Percentiles rank a stretch among this genome's conserved stretches.
Conservation (phyloP, 192 early-diverging fungal species). For the Chytriomyces hyalinus region DNA sequence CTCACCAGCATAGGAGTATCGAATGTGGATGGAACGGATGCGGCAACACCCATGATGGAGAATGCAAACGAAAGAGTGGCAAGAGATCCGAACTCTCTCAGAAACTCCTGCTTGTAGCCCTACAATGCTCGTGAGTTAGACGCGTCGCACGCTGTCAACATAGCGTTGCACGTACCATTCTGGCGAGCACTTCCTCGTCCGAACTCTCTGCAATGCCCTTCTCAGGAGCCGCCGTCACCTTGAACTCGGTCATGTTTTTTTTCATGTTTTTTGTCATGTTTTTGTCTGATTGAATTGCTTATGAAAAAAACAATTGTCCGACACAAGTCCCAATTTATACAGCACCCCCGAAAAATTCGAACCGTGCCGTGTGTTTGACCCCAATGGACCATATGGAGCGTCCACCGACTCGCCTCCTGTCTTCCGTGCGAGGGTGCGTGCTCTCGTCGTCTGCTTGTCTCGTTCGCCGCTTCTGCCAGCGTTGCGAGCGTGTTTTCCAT, state of each 20-base stretch:
- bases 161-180: not conserved
- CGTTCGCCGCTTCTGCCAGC: too few species aligned
- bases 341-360: too few species aligned
- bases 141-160: not conserved
- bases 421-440: too few species aligned
- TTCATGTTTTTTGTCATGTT: too few species aligned
- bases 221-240: not conserved
- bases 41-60: constrained; percentile 37
- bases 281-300: not conserved
- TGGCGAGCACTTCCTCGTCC: not conserved
- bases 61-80: constrained; percentile 29
- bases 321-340: too few species aligned
- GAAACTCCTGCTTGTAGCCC: constrained; percentile 30
- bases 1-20: constrained; percentile 23
- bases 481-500: too few species aligned
- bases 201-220: not conserved
- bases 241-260: not conserved
- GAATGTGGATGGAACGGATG: constrained; percentile 28
- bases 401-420: too few species aligned
- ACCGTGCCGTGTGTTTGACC: too few species aligned
- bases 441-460: too few species aligned
- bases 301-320: not conserved
- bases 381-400: too few species aligned
- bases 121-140: not conserved
- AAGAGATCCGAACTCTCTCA: constrained; percentile 29